A percentile compares a stretch with the other conserved stretches of the same genome.
Evolutionary conservation across 2,329 filamentous ascomycete species (phyloP).

Genomic region (Colletotrichum sp.): DNA sequence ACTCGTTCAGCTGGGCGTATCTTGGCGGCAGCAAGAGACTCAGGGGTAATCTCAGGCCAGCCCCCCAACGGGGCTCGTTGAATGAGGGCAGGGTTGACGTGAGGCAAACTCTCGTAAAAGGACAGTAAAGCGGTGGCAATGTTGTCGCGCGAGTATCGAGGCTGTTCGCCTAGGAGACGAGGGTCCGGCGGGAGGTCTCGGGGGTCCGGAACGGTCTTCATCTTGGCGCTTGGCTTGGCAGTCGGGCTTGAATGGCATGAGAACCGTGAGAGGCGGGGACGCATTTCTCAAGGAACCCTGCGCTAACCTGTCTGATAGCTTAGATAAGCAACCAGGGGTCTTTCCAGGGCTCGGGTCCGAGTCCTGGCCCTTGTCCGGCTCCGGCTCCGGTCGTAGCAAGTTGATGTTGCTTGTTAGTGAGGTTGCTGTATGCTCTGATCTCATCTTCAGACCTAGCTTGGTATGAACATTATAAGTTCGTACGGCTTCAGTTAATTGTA

Average conservation of each 20-base stretch:
- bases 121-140: not conserved
- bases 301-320: too few relatives aligned
- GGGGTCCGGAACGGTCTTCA: not conserved
- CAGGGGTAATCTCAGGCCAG: not conserved
- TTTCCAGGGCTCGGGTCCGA: too few relatives aligned
- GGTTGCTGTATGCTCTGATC: not conserved
- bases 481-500: not conserved
- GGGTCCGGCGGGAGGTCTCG: not conserved
- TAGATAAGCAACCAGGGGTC: too few relatives aligned
- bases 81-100: not conserved
- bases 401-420: not conserved
- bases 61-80: not conserved
- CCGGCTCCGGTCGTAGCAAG: too few relatives aligned
- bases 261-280: too few relatives aligned
- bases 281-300: too few relatives aligned
- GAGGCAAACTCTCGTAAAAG: not conserved
- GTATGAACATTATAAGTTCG: too few relatives aligned
- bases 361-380: too few relatives aligned
- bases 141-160: not conserved
- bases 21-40: not conserved
- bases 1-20: not conserved
- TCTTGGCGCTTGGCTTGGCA: not conserved
- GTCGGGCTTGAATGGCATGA: not conserved
- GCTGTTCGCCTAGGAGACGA: not conserved
- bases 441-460: rapidly evolving